phyloP scores from a whole-genome alignment of 2,329 filamentous ascomycete genomes.

The Xylaria multiplex region DNA sequence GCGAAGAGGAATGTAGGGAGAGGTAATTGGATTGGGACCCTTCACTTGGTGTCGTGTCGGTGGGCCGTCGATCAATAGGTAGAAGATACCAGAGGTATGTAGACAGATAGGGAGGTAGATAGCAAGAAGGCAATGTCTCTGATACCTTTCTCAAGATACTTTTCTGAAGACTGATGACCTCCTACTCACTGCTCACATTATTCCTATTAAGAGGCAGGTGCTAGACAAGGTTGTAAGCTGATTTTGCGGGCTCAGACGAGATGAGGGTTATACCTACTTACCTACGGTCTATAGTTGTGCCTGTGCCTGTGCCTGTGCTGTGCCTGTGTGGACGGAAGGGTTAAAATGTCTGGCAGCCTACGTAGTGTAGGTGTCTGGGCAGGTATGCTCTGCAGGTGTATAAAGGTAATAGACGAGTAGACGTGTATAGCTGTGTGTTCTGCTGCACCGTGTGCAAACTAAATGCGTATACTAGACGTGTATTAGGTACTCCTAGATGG shows the following conservation, averaged over 20 bases:
- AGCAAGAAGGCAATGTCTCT: slow-evolving; percentile 18
- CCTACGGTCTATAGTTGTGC: too few relatives aligned
- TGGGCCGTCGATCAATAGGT: slow-evolving; percentile 19
- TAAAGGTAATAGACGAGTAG: too few relatives aligned
- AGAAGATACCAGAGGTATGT: not conserved
- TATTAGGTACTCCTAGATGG: not conserved
- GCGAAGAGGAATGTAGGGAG: slow-evolving; percentile 34
- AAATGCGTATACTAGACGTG: not conserved
- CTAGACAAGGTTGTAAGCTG: slow-evolving; percentile 7
- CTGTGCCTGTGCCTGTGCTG: too few relatives aligned
- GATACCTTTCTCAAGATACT: not conserved
- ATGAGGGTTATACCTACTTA: not conserved
- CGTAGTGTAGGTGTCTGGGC: too few relatives aligned
- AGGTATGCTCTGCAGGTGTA: too few relatives aligned
- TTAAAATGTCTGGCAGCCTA: too few relatives aligned
- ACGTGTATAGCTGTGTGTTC: not conserved
- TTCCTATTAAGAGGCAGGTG: slow-evolving; percentile 1
- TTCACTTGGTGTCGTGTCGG: slow-evolving; percentile 2
- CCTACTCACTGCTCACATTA: not conserved
- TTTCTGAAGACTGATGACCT: not conserved
- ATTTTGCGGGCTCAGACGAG: not conserved
- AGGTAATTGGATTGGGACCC: slow-evolving; percentile 25
- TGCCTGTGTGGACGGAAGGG: too few relatives aligned
- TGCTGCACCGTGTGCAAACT: slow-evolving; percentile 6
- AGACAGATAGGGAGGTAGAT: not conserved